phyloP scores from a whole-genome alignment of 306 rosid genomes.

The Lathyrus tuberosus region DNA sequence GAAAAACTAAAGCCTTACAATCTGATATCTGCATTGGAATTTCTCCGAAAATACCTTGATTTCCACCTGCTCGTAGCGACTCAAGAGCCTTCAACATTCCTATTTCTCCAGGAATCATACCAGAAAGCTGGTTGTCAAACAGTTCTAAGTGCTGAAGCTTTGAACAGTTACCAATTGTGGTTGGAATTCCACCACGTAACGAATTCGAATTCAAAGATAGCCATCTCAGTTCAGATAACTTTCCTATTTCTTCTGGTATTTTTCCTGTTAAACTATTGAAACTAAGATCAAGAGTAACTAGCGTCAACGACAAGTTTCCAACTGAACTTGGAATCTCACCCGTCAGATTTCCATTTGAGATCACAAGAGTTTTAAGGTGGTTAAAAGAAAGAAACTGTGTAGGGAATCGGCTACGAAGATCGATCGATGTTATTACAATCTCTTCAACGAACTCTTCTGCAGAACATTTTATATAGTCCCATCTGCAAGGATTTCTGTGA shows the following conservation, averaged over 20 bases:
- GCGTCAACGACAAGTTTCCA: conserved; percentile 75
- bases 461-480: conserved; percentile 84
- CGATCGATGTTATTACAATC: conserved; percentile 61
- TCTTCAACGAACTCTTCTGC: conserved; percentile 61
- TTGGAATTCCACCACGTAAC: conserved; percentile 66
- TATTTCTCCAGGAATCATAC: conserved; percentile 74
- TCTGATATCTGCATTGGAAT: conserved; percentile 83
- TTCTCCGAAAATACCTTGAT: conserved; percentile 70
- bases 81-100: conserved; percentile 62
- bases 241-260: conserved; percentile 72
- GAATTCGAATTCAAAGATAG: conserved; percentile 73
- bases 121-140: conserved; percentile 79
- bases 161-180: conserved; percentile 77
- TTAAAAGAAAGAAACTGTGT: conserved; percentile 62
- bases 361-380: conserved; percentile 64
- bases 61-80: conserved; percentile 81
- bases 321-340: conserved; percentile 68
- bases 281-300: conserved; percentile 77
- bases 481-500: conserved; percentile 72
- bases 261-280: conserved; percentile 77
- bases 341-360: conserved; percentile 81
- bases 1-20: conserved; percentile 64
- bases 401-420: conserved; percentile 67
- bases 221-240: conserved; percentile 52
- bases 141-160: conserved; percentile 66